Evolutionary conservation across 1,139 yeast species (phyloP), one percentile per base, ranked within the genome.

Genomic region (Sugiyamaella japonica): DNA sequence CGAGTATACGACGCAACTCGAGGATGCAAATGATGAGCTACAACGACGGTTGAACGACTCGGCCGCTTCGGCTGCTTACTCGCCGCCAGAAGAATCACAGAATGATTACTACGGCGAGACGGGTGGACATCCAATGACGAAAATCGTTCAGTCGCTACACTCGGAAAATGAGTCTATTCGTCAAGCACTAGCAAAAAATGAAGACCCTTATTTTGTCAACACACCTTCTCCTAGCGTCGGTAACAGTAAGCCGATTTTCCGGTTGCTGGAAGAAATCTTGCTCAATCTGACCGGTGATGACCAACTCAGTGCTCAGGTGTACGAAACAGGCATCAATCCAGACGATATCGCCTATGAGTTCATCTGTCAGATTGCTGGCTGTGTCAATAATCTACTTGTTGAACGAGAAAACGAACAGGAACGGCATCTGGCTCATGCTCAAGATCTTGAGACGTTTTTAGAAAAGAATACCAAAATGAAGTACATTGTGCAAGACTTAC

Each of bases 161-260:
- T 41, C 53, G 1, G 53, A 53, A 39, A 53, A 53, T 23, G 48
- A 53, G n/a, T 45, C 41, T n/a, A 53, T 53, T 5, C 50, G 56
- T 8, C 50, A 37, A 13, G 56, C 56, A 2, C 25, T 53, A 44
- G 36, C 29, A n/a, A 42, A 46, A 13, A 49, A 46, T 31, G 45
- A 44, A n/a, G 46, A 49, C 25, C 56, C 56, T 6, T 53, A 43
- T 38, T 13, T 47, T 10, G 17, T 47, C 7, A 37, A 34, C 10
- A n/a, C 49, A 17, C 23, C 50, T n/a, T 23, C 25, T 6, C 25
- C 40, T 20, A 16, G 12, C 13, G 10, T 15, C 29, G 49, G 36
- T 10, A 17, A 12, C 31, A 25, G 45, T 3, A 25, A 28, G 7
- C 36, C 48, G 20, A 53, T 34, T 2, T 20, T 48, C 28, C 32